phyloP scores from a whole-genome alignment of 805 yeast species.

The Pachysolen tannophilus region DNA sequence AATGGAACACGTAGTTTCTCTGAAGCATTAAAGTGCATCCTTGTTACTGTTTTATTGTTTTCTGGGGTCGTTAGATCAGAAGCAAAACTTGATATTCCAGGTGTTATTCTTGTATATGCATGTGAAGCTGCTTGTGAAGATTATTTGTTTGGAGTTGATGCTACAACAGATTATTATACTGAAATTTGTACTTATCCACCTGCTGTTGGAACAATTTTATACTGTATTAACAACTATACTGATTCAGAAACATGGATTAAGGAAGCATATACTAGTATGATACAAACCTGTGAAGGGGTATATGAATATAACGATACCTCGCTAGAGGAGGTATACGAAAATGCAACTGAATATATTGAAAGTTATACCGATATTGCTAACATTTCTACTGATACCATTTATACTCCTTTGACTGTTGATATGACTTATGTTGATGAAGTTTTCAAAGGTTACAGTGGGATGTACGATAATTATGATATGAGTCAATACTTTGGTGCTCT shows the following conservation, averaged over 20 bases:
- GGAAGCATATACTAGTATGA: background rate
- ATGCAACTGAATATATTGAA: conserved; percentile 19
- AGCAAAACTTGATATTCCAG: too few species aligned
- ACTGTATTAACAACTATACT: background rate
- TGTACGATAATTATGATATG: conserved; percentile 18
- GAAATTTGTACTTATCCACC: conserved; percentile 1
- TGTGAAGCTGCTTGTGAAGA: too few species aligned
- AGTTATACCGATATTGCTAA: conserved; percentile 4
- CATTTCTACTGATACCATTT: conserved; percentile 9
- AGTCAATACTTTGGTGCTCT: conserved; percentile 26
- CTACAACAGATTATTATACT: background rate
- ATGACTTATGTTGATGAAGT: conserved; percentile 4
- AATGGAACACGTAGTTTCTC: too few species aligned
- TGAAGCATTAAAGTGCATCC: too few species aligned
- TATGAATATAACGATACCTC: background rate
- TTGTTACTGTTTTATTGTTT: too few species aligned
- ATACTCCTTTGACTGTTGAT: conserved; percentile 12
- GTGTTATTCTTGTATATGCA: too few species aligned
- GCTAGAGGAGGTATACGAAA: conserved; percentile 15
- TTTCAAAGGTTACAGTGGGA: conserved; percentile 11
- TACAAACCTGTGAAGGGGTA: background rate
- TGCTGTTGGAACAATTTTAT: background rate
- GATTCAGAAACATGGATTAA: background rate
- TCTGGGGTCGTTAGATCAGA: too few species aligned
- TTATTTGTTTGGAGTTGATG: too few species aligned